Percentiles rank a stretch among this genome's conserved stretches.
Evolutionary conservation across 768 basidiomycete species (phyloP).

Genomic region (Xerocomus brunneocitrinus): DNA sequence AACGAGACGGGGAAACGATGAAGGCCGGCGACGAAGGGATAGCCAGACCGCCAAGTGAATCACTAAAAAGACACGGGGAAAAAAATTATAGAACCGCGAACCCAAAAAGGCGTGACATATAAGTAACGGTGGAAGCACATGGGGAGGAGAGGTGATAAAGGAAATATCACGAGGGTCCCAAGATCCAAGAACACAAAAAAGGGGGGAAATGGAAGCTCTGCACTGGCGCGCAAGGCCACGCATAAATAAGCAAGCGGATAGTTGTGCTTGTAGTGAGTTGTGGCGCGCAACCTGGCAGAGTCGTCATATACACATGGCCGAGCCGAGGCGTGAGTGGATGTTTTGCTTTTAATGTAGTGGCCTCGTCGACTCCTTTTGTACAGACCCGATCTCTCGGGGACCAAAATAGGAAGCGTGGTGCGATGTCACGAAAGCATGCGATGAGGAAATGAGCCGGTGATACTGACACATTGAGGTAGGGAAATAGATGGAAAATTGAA

Average conservation of each 20-base stretch:
- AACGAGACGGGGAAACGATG: not conserved
- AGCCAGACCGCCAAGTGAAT: constrained; percentile 13
- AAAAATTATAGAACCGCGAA: constrained; percentile 21
- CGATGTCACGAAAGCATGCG: constrained; percentile 41
- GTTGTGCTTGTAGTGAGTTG: constrained; percentile 16
- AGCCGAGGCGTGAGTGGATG: constrained; percentile 20
- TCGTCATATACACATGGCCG: constrained; percentile 33
- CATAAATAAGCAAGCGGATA: constrained; percentile 33
- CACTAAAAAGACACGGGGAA: constrained; percentile 27
- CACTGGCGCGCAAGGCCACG: constrained; percentile 20
- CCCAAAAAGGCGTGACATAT: constrained; percentile 21
- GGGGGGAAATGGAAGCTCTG: constrained; percentile 27
- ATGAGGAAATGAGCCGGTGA: constrained; percentile 33
- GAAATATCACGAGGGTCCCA: constrained; percentile 32
- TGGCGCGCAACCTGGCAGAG: constrained; percentile 22
- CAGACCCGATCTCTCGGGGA: constrained; percentile 32
- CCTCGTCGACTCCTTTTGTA: constrained; percentile 37
- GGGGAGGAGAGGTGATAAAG: constrained; percentile 7
- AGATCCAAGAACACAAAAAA: constrained; percentile 40
- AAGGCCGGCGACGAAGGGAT: constrained; percentile 12
- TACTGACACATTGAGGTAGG: constrained; percentile 40
- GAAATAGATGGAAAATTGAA: constrained; percentile 25
- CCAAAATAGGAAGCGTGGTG: constrained; percentile 34
- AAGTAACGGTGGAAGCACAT: constrained; percentile 13
- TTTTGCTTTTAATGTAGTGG: constrained; percentile 27